These are phyloP conservation scores for Mollisiaceae sp. DNA, from an alignment of 2,329 filamentous ascomycete genomes.

Conservation along the genomic window DNA sequence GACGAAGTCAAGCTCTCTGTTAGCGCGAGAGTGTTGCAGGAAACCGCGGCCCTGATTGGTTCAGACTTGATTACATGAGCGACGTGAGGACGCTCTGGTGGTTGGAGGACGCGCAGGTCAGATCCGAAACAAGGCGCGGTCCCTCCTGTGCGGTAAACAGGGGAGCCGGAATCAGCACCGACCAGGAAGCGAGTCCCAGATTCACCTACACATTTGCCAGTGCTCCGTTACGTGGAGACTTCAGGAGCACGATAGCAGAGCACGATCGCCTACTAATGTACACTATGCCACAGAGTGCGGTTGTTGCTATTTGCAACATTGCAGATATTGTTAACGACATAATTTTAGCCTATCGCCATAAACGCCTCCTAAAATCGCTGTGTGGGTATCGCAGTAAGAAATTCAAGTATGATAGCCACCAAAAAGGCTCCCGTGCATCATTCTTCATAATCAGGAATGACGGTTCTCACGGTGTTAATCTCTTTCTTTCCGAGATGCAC, in stretches of 20 bases:
- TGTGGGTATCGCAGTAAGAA: conserved; percentile 2
- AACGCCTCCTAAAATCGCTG: conserved; percentile 1
- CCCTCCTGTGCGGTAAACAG: neutral
- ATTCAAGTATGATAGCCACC: neutral
- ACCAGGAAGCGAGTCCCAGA: neutral
- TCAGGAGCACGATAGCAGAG: neutral
- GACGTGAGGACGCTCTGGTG: neutral
- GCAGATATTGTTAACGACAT: neutral
- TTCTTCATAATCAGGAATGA: conserved; percentile 32
- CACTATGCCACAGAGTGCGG: neutral
- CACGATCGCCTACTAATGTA: no score
- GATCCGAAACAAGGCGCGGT: no score
- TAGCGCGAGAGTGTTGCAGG: neutral
- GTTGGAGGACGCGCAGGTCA: neutral
- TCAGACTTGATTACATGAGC: neutral
- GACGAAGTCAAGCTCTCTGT: conserved; percentile 8
- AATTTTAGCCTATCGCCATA: neutral
- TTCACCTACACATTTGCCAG: neutral
- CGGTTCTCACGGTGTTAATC: conserved; percentile 40
- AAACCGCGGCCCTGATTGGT: neutral
- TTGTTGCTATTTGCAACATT: neutral
- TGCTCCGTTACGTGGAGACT: neutral
- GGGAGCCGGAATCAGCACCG: neutral
- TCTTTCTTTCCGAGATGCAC: conserved; percentile 50
- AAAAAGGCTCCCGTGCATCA: no score